These are phyloP conservation scores for Lathyrus sativus DNA, from an alignment of 306 rosid species.

Conservation along the genomic window DNA sequence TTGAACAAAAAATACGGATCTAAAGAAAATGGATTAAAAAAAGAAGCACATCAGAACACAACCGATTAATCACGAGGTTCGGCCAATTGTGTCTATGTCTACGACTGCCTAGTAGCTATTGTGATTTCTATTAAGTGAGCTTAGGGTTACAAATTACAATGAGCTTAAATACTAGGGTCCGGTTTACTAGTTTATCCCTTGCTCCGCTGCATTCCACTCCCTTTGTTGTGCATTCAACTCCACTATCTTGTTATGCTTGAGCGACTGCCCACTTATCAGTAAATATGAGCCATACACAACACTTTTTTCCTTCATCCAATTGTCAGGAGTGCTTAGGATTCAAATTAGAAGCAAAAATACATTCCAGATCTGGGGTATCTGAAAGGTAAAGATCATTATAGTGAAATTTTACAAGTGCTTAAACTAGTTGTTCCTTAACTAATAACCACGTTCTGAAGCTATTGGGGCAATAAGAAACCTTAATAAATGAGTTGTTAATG, in stretches of 20 bases:
- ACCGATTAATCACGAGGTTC: not conserved
- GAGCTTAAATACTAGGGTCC: not conserved
- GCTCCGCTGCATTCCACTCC: not conserved
- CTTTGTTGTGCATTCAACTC: not conserved
- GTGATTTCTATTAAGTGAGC: not conserved
- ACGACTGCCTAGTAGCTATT: not conserved
- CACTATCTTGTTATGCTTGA: not conserved
- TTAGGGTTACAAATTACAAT: not conserved
- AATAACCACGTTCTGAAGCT: not conserved
- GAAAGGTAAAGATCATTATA: not conserved
- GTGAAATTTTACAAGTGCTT: not conserved
- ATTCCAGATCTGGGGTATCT: not conserved
- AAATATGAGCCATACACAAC: not conserved
- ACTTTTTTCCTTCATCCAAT: not conserved
- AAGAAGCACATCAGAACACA: not conserved
- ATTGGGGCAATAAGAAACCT: not conserved
- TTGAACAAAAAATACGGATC: not conserved
- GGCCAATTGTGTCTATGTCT: not conserved
- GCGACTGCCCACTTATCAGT: not conserved
- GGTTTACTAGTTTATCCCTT: not conserved
- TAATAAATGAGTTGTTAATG: not conserved
- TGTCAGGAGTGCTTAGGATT: constrained; percentile 1
- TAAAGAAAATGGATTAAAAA: not conserved
- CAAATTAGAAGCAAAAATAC: not conserved
- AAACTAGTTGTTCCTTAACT: not conserved